These are phyloP conservation scores for Anthoceros angustus DNA, from an alignment of 225 moss, liverwort and hornwort species.

Conservation along the genomic window DNA sequence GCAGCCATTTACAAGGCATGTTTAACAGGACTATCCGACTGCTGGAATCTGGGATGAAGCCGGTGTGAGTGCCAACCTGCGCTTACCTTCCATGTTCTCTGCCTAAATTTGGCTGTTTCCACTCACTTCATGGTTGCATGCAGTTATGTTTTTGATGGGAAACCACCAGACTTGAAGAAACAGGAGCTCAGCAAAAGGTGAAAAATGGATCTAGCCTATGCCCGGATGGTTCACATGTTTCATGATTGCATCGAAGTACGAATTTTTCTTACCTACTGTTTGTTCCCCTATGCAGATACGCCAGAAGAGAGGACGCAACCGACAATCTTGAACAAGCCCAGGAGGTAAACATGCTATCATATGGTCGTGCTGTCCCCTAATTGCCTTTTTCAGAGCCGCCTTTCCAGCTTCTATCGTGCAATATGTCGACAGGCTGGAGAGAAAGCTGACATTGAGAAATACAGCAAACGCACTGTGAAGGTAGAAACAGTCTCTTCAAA, in stretches of 20 bases:
- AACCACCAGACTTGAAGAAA: conserved; percentile 73
- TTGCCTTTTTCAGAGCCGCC: too few relatives aligned
- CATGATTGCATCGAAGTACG: too few relatives aligned
- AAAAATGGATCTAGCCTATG: not conserved
- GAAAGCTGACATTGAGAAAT: conserved; percentile 75
- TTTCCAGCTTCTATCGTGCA: too few relatives aligned
- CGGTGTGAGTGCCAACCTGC: conserved; percentile 42
- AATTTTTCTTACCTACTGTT: too few relatives aligned
- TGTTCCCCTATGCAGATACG: conserved; percentile 17
- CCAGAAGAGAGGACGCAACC: conserved; percentile 84
- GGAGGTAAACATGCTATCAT: conserved; percentile 32
- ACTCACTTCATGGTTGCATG: conserved; percentile 10
- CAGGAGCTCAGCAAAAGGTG: conserved; percentile 82
- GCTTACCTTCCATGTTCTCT: conserved; percentile 17
- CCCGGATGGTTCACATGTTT: not conserved
- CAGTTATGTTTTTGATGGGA: conserved; percentile 88
- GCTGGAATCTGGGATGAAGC: conserved; percentile 93
- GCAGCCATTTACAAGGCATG: conserved; percentile 91
- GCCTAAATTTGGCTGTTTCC: conserved; percentile 1
- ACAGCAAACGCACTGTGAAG: conserved; percentile 97
- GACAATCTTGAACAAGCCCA: conserved; percentile 45
- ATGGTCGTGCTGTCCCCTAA: too few relatives aligned
- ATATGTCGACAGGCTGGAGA: conserved; percentile 29
- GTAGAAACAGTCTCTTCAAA: conserved; percentile 7
- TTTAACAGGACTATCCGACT: conserved; percentile 91